Conservation (phyloP, 108 stramenopile genomes). For the Mediolabrus comicus region DNA sequence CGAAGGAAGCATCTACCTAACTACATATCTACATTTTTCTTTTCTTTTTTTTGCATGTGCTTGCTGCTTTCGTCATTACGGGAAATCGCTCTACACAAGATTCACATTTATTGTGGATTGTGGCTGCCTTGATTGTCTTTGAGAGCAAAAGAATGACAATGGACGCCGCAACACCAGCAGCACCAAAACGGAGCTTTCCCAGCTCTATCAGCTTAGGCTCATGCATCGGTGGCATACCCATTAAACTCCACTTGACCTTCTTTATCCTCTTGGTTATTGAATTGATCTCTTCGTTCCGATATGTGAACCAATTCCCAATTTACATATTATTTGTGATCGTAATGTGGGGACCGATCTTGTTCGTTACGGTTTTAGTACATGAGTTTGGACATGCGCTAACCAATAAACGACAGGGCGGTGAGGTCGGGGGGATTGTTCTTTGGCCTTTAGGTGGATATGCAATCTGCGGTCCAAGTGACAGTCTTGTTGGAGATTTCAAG, state of each 20-base stretch:
- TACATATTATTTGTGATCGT: slow-evolving; percentile 34
- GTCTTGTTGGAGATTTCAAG: slow-evolving; percentile 34
- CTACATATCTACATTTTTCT: no score
- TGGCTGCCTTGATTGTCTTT: no score
- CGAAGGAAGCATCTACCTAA: no score
- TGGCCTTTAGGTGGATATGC: slow-evolving; percentile 58
- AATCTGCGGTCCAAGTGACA: slow-evolving; percentile 37
- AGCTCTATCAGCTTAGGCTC: slow-evolving; percentile 21
- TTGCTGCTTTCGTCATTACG: no score
- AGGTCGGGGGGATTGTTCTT: slow-evolving; percentile 41
- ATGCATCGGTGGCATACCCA: slow-evolving; percentile 33
- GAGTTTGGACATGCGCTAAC: slow-evolving; percentile 51
- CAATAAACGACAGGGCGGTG: slow-evolving; percentile 43
- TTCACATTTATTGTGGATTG: no score
- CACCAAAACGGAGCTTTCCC: background rate
- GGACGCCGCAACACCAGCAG: background rate
- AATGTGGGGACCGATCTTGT: slow-evolving; percentile 39
- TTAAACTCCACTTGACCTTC: slow-evolving; percentile 44
- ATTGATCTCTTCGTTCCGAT: slow-evolving; percentile 13
- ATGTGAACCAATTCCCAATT: slow-evolving; percentile 14
- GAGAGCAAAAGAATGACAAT: no score
- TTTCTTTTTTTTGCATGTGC: no score
- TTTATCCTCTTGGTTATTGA: slow-evolving; percentile 33
- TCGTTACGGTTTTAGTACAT: slow-evolving; percentile 42
- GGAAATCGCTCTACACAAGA: no score